Evolutionary conservation across 257 asterid genomes (phyloP).

Genomic region (Agastache rugosa): DNA sequence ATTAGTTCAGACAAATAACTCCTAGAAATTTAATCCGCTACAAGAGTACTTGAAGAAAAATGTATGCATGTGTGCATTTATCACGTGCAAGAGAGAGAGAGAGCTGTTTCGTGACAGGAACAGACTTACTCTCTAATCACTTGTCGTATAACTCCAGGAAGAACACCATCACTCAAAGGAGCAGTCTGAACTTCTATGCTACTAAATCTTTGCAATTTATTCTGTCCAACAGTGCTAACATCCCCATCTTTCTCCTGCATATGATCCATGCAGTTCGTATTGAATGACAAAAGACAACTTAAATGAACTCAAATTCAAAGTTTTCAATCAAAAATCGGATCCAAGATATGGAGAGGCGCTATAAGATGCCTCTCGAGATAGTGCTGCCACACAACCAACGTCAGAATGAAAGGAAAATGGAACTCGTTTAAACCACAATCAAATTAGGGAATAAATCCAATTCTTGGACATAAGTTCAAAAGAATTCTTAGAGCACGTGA

Average conservation of each 20-base stretch:
- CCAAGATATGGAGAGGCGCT: too few relatives aligned
- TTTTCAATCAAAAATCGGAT: conserved; percentile 20
- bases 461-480: not conserved
- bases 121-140: conserved; percentile 72
- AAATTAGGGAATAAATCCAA: not conserved
- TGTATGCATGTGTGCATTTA: not conserved
- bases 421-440: not conserved
- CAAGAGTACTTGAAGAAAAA: not conserved
- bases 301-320: not conserved
- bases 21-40: not conserved
- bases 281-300: conserved; percentile 12
- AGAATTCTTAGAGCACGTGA: not conserved
- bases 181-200: conserved; percentile 82
- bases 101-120: not conserved
- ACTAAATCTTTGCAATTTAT: conserved; percentile 35
- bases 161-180: conserved; percentile 74
- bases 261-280: conserved; percentile 12
- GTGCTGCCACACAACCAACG: not conserved
- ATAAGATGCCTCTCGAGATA: not conserved
- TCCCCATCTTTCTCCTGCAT: conserved; percentile 56
- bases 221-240: conserved; percentile 31
- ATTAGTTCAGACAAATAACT: too few relatives aligned
- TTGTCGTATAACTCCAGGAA: conserved; percentile 93
- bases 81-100: not conserved
- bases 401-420: conserved; percentile 1